These are phyloP conservation scores for Hibiscus syriacus DNA, from an alignment of 345 rosid genomes.

Conservation along the genomic window DNA sequence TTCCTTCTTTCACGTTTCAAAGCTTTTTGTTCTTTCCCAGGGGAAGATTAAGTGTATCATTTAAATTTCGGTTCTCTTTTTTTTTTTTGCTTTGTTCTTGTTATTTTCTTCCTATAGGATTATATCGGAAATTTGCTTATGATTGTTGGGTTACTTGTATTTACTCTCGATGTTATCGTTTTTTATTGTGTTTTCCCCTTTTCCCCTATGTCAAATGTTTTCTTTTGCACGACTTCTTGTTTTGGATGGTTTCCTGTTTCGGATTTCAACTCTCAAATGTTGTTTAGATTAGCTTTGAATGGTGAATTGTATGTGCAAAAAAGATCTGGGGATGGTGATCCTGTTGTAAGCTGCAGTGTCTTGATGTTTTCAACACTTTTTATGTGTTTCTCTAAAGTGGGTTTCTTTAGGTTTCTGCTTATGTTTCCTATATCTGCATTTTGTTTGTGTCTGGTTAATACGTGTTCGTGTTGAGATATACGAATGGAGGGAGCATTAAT, in stretches of 20 bases:
- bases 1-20: conserved; percentile 30
- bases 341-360: conserved; percentile 13
- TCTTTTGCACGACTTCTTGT: conserved; percentile 7
- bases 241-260: conserved; percentile 18
- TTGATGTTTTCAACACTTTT: not conserved
- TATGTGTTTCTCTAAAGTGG: not conserved
- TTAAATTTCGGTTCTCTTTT: too few relatives aligned
- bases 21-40: conserved; percentile 8
- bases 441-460: conserved; percentile 6
- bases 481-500: not conserved
- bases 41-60: conserved; percentile 23
- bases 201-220: not conserved
- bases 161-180: conserved; percentile 21
- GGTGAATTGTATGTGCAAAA: conserved; percentile 13
- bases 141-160: conserved; percentile 17
- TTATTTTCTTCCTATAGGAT: conserved; percentile 23
- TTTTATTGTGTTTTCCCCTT: not conserved
- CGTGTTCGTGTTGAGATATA: not conserved
- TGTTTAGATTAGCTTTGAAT: conserved; percentile 7
- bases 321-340: conserved; percentile 23
- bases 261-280: not conserved
- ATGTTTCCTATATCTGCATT: not conserved
- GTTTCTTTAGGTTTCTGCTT: not conserved
- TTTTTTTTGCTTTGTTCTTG: conserved; percentile 17
- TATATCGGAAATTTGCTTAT: conserved; percentile 21